Evolutionary conservation across 768 basidiomycete species (phyloP).

Genomic region (Leccinum subgranulosum): DNA sequence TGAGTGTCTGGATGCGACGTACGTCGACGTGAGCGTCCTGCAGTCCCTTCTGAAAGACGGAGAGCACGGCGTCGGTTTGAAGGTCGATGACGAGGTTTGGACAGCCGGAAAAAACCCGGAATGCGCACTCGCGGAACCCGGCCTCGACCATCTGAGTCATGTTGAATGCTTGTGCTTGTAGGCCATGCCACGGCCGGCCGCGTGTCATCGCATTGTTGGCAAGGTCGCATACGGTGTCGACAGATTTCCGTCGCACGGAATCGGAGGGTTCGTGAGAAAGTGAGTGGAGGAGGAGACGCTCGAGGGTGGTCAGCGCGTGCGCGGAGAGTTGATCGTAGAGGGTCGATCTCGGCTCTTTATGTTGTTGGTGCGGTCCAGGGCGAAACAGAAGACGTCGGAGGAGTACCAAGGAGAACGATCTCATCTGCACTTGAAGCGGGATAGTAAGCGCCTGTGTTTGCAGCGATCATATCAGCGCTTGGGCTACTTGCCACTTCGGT

Average conservation of each 20-base stretch:
- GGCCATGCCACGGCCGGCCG: constrained; percentile 78
- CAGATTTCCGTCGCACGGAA: constrained; percentile 64
- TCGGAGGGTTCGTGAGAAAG: constrained; percentile 57
- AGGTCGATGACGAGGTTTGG: constrained; percentile 77
- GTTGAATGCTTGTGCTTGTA: constrained; percentile 67
- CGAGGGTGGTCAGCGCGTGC: constrained; percentile 62
- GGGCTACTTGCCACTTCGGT: constrained; percentile 67
- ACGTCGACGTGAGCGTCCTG: constrained; percentile 66
- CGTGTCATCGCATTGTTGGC: constrained; percentile 72
- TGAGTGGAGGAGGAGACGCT: constrained; percentile 68
- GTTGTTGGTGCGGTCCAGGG: constrained; percentile 37
- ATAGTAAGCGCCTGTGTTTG: too few relatives aligned
- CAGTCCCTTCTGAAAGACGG: constrained; percentile 64
- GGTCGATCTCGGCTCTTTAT: constrained; percentile 44
- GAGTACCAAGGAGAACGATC: constrained; percentile 79
- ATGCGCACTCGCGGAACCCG: constrained; percentile 58
- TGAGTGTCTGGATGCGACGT: constrained; percentile 21
- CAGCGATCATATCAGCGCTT: too few relatives aligned
- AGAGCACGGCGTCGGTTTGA: constrained; percentile 64
- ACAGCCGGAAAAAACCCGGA: constrained; percentile 67
- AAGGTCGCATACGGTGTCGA: constrained; percentile 74
- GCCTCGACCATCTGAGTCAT: constrained; percentile 45
- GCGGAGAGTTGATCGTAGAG: constrained; percentile 77
- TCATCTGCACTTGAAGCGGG: constrained; percentile 46
- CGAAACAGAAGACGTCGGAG: constrained; percentile 78